Evolutionary conservation across 768 basidiomycete genomes (phyloP), one percentile per base, ranked within the genome.

Genomic region (Lactarius hengduanensis): DNA sequence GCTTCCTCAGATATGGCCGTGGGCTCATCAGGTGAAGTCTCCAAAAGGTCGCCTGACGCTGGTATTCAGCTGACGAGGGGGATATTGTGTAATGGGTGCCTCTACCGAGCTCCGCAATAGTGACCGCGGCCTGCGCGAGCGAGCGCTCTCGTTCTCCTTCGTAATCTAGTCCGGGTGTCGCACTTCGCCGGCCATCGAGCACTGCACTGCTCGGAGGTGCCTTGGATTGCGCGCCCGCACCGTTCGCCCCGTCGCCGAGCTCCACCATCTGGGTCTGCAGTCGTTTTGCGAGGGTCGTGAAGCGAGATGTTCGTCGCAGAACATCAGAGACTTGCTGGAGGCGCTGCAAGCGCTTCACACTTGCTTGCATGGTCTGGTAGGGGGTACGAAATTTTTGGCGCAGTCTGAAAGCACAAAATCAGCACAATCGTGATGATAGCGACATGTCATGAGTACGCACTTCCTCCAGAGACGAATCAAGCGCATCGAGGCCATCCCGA

Each of bases 101-200:
- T 88, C 71, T 67, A 93, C 94, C 82, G 53, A 98, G 80, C 75
- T 99, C 96, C 0, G 96, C 93, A 10, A 98, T 87, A 45, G 87
- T 95, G 71, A 98, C 78, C n/a, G 96, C 96, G 2, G 96, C 96
- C 76, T 96, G 96, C 2, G 94, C 90, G 72, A 98, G 87, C 18
- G 85, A 85, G 10, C 96, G 82, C 73, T 97, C 96, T 75, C 87
- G 88, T 70, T 93, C 91, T 34, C 92, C 90, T 71, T 90, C 89
- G 40, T 79, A 74, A 34, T 84, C 85, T 54, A 76, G 53, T 58
- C 68, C 69, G 2, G 69, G 64, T 0, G 71, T 65, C 15, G 60
- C 61, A 26, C 61, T 67, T 34, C 62, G 66, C 43, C 62, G 54
- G 47, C 70, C 61, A 41, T 65, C 69, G 5, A 57, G 54, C 47